Conservation (phyloP, 257 asterid species). For the Nicotiana tomentosiformis region DNA sequence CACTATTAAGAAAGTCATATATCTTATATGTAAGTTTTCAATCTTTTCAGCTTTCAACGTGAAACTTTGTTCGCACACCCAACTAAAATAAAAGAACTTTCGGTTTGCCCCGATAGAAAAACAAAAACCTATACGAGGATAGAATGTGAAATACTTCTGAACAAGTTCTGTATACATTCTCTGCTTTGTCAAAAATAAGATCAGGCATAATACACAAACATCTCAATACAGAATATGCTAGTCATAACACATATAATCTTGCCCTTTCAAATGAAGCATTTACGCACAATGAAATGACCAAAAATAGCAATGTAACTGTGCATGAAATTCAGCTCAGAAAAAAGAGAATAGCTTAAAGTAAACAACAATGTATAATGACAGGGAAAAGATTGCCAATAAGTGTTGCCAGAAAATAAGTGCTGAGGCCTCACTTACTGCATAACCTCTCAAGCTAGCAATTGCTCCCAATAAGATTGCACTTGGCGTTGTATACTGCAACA, state of each 20-base stretch:
- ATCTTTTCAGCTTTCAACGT: no score
- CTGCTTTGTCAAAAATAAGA: not conserved
- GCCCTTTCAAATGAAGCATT: no score
- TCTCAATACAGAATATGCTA: no score
- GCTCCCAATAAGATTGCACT: slow-evolving; percentile 89
- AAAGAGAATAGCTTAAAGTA: slow-evolving; percentile 53
- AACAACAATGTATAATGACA: slow-evolving; percentile 52
- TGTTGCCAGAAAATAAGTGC: slow-evolving; percentile 93
- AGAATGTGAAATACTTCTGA: not conserved
- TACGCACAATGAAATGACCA: no score
- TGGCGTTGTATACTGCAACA: slow-evolving; percentile 79
- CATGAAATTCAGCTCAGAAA: not conserved
- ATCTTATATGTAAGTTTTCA: no score
- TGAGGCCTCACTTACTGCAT: slow-evolving; percentile 82
- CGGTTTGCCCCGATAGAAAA: not conserved
- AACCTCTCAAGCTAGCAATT: slow-evolving; percentile 80
- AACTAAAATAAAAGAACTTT: no score
- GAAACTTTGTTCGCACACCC: no score
- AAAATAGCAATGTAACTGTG: no score
- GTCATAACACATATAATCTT: no score
- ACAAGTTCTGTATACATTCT: not conserved
- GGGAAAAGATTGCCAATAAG: slow-evolving; percentile 52
- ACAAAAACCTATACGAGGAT: not conserved
- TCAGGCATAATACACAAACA: not conserved
- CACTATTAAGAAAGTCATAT: no score